These are phyloP conservation scores for Penicillium decumbens DNA, from an alignment of 2,329 filamentous ascomycete species.

Conservation along the genomic window DNA sequence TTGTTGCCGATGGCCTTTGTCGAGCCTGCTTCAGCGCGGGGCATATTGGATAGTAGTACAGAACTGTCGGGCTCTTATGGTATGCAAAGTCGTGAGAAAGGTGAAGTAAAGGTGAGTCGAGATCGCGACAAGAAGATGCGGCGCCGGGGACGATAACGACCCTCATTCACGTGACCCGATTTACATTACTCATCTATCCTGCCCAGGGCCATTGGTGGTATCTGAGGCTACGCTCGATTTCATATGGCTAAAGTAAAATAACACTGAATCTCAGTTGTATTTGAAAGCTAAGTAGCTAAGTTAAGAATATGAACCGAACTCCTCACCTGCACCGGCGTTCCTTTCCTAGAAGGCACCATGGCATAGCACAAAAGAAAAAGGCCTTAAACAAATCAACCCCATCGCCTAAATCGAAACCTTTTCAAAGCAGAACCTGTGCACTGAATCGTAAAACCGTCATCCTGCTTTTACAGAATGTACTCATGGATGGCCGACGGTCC, in stretches of 20 bases:
- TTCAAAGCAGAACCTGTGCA: constrained; percentile 2
- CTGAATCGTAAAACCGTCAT: constrained; percentile 14
- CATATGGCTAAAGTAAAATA: background rate
- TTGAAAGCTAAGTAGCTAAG: background rate
- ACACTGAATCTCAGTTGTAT: constrained; percentile 5
- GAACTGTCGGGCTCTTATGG: background rate
- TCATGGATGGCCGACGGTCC: constrained; percentile 63
- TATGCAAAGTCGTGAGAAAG: background rate
- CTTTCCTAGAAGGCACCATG: constrained; percentile 19
- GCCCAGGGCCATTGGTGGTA: no score
- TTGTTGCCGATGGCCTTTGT: constrained; percentile 89
- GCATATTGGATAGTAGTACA: constrained; percentile 57
- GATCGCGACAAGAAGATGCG: background rate
- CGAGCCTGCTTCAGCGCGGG: constrained; percentile 83
- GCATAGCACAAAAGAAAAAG: constrained; percentile 16
- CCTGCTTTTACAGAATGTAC: constrained; percentile 35
- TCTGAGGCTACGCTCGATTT: no score
- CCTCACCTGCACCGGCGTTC: constrained; percentile 21
- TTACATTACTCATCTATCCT: background rate
- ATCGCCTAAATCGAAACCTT: constrained; percentile 10
- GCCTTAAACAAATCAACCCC: constrained; percentile 4
- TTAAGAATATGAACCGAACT: constrained; percentile 19
- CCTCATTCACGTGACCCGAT: background rate
- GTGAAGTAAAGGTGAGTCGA: background rate
- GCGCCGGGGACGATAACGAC: background rate